Percentiles rank a stretch among this genome's conserved stretches.
phyloP scores from a whole-genome alignment of 2,329 filamentous ascomycete species.

The Dryadomyces sulphureus region DNA sequence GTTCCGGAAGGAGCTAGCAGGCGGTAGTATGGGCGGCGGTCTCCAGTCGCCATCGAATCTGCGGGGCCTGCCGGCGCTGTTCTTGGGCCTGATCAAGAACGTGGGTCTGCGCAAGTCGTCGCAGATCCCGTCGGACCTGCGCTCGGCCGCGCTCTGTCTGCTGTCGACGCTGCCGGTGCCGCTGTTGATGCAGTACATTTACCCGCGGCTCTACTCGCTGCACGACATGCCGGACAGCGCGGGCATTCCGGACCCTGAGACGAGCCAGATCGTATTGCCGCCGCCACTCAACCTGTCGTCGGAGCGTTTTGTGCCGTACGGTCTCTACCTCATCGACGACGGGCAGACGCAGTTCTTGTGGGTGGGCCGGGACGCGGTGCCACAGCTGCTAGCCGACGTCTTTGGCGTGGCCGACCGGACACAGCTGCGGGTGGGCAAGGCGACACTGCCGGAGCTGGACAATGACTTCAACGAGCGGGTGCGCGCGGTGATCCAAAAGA shows the following conservation, averaged over 20 bases:
- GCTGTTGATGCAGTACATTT: constrained; percentile 85
- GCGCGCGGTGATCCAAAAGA: constrained; percentile 82
- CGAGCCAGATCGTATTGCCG: constrained; percentile 78
- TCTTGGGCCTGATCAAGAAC: constrained; percentile 92
- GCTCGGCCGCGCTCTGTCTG: constrained; percentile 81
- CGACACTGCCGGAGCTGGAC: constrained; percentile 70
- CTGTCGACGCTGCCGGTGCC: constrained; percentile 88
- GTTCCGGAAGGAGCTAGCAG: constrained; percentile 91
- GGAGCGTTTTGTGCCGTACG: constrained; percentile 74
- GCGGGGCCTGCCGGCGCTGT: constrained; percentile 73
- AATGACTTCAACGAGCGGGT: constrained; percentile 95
- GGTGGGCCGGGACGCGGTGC: constrained; percentile 85
- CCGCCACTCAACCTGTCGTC: constrained; percentile 76
- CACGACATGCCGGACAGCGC: constrained; percentile 96
- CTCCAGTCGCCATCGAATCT: constrained; percentile 91
- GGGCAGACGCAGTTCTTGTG: constrained; percentile 96
- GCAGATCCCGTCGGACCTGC: constrained; percentile 85
- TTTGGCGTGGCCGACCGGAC: constrained; percentile 77
- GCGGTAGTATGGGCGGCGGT: constrained; percentile 88
- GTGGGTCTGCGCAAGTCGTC: constrained; percentile 84
- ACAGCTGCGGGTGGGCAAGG: constrained; percentile 83
- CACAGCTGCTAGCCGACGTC: constrained; percentile 75
- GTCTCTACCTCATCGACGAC: constrained; percentile 91
- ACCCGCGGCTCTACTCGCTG: constrained; percentile 69
- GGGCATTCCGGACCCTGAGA: constrained; percentile 70